These are phyloP conservation scores for Stagonosporopsis tanaceti DNA, from an alignment of 2,329 filamentous ascomycete species.

Conservation along the genomic window DNA sequence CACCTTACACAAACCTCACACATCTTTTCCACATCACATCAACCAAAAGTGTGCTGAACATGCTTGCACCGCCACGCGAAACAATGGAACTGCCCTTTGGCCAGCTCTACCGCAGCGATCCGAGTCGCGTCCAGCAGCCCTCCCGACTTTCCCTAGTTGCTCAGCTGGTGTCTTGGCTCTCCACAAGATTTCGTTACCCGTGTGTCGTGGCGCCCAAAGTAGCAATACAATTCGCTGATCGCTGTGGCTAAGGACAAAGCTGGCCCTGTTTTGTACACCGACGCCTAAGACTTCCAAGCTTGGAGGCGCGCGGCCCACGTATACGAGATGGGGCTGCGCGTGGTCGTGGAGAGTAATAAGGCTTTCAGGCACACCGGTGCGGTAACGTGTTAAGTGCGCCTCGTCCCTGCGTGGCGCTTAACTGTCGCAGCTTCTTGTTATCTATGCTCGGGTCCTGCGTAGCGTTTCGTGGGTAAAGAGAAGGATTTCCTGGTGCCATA, in stretches of 20 bases:
- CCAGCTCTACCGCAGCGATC: slow-evolving; percentile 1
- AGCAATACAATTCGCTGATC: slow-evolving; percentile 7
- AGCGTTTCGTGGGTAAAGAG: slow-evolving; percentile 3
- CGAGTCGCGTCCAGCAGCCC: background rate
- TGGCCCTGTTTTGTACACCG: slow-evolving; percentile 6
- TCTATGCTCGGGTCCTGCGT: background rate
- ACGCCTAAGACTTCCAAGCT: slow-evolving; percentile 9
- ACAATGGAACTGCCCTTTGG: background rate
- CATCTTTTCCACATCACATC: background rate
- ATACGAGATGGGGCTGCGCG: slow-evolving; percentile 15
- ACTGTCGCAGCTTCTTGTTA: background rate
- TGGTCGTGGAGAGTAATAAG: background rate
- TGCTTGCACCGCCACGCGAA: slow-evolving; percentile 1
- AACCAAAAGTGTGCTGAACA: background rate
- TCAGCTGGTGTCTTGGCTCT: slow-evolving; percentile 20
- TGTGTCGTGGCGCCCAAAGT: slow-evolving; percentile 3
- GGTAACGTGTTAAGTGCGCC: slow-evolving; percentile 18
- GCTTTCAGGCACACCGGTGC: slow-evolving; percentile 12
- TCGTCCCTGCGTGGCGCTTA: slow-evolving; percentile 10
- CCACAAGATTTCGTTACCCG: slow-evolving; percentile 9
- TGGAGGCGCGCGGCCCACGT: slow-evolving; percentile 20
- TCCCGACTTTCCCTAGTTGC: slow-evolving; percentile 9
- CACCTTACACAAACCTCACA: background rate
- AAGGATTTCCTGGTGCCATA: background rate
- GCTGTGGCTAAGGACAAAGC: slow-evolving; percentile 3